Evolutionary conservation across 2,329 filamentous ascomycete genomes (phyloP).

Genomic region (Pestalotiopsis sp.): DNA sequence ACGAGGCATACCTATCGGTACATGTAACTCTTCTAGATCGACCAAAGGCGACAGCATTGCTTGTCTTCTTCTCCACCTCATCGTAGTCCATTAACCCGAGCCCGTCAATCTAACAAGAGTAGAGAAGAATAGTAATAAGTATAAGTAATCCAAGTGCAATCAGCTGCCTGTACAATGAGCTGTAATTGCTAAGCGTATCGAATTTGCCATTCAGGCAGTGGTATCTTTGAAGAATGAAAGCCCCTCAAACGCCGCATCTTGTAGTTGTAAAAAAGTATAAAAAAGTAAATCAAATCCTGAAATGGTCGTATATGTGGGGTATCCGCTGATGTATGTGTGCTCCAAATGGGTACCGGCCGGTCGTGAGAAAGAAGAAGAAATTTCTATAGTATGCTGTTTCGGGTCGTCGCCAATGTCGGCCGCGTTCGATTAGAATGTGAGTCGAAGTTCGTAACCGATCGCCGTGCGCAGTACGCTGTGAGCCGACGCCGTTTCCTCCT

Average conservation of each 20-base stretch:
- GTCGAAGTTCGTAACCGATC: conserved; percentile 46
- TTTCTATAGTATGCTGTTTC: conserved; percentile 3
- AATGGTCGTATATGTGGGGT: conserved; percentile 6
- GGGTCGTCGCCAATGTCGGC: conserved; percentile 13
- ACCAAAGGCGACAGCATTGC: background rate
- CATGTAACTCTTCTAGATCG: background rate
- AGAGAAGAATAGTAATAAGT: background rate
- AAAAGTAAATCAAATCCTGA: conserved; percentile 16
- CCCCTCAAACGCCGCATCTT: conserved; percentile 27
- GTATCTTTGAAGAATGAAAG: conserved; percentile 29
- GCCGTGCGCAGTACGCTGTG: conserved; percentile 32
- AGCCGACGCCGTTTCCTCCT: conserved; percentile 36
- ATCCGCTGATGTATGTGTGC: conserved; percentile 15
- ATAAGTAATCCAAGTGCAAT: background rate
- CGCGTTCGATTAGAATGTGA: conserved; percentile 44
- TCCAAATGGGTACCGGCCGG: conserved; percentile 3
- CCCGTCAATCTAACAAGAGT: conserved; percentile 10
- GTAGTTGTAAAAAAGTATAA: conserved; percentile 7
- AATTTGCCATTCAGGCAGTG: conserved; percentile 26
- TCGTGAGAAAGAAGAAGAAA: background rate
- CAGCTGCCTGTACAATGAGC: conserved; percentile 2
- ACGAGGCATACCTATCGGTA: background rate
- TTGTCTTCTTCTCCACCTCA: background rate
- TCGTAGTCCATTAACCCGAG: background rate
- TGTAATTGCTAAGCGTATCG: conserved; percentile 21